Percentiles rank a stretch among this genome's conserved stretches.
These are phyloP conservation scores for Pseudogymnoascus verrucosus DNA, from an alignment of 2,329 filamentous ascomycete genomes.

Conservation along the genomic window DNA sequence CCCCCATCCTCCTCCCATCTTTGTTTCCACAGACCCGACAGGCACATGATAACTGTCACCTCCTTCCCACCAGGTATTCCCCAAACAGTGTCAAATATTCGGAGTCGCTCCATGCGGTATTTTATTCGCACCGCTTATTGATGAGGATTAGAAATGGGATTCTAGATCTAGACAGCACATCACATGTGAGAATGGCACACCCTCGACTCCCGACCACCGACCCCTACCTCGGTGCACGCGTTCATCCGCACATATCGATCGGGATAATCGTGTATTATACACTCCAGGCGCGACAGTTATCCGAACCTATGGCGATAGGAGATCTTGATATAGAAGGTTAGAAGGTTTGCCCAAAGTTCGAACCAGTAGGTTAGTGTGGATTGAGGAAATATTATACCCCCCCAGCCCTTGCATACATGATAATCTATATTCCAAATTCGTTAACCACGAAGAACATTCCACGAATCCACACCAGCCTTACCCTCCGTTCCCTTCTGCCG, in stretches of 20 bases:
- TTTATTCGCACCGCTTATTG: background rate
- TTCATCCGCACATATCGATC: background rate
- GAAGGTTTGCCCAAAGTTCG: background rate
- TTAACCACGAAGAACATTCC: background rate
- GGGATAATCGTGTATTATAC: background rate
- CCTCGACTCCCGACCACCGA: background rate
- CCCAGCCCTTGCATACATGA: background rate
- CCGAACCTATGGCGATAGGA: background rate
- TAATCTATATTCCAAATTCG: background rate
- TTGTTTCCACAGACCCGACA: background rate
- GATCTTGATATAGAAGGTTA: background rate
- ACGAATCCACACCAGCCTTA: background rate
- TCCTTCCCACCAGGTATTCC: background rate
- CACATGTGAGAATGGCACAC: background rate
- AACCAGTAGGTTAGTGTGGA: too few species aligned
- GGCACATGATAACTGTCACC: background rate
- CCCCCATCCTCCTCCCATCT: background rate
- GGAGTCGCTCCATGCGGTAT: background rate
- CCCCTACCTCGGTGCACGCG: background rate
- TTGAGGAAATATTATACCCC: background rate
- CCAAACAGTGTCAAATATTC: background rate
- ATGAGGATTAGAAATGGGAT: background rate
- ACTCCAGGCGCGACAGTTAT: too few species aligned
- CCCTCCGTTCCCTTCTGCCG: background rate
- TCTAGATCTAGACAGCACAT: background rate